phyloP scores from a whole-genome alignment of 2,329 filamentous ascomycete species.

The Pezicula rhizophila region DNA sequence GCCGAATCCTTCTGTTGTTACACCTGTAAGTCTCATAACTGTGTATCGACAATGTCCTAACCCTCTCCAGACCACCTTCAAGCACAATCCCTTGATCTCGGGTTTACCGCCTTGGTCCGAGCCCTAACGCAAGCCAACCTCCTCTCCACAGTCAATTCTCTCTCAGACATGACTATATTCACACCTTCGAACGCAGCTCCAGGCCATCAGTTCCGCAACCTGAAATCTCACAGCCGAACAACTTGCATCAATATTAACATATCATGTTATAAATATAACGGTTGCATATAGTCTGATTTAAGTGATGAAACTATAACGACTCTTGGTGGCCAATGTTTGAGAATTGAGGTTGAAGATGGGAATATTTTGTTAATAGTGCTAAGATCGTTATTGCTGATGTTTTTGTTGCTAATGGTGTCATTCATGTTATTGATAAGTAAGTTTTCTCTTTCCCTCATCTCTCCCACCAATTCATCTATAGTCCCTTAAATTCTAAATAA shows the following conservation, averaged over 20 bases:
- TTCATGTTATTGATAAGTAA: conserved; percentile 37
- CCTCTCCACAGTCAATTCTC: conserved; percentile 30
- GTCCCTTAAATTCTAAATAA: no score
- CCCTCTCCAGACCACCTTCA: conserved; percentile 34
- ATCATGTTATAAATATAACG: conserved; percentile 27
- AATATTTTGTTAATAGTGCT: conserved; percentile 30
- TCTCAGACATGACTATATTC: conserved; percentile 45
- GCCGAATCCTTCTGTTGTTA: conserved; percentile 14
- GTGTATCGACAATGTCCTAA: conserved; percentile 44
- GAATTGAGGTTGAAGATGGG: conserved; percentile 27
- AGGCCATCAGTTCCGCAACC: conserved; percentile 24
- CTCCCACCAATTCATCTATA: no score
- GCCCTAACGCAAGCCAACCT: conserved; percentile 25
- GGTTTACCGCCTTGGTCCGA: conserved; percentile 28
- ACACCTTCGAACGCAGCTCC: conserved; percentile 28
- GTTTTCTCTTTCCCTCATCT: conserved; percentile 14
- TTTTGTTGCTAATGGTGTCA: conserved; percentile 28
- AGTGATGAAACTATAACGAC: conserved; percentile 21
- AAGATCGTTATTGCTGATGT: conserved; percentile 29
- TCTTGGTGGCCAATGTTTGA: conserved; percentile 21
- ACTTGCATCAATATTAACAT: conserved; percentile 22
- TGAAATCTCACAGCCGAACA: conserved; percentile 16
- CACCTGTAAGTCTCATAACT: conserved; percentile 17
- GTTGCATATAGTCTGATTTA: conserved; percentile 24
- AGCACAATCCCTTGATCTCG: conserved; percentile 28